Evolutionary conservation across 345 rosid genomes (phyloP), one percentile per base, ranked within the genome.

Genomic region (Laguncularia racemosa): DNA sequence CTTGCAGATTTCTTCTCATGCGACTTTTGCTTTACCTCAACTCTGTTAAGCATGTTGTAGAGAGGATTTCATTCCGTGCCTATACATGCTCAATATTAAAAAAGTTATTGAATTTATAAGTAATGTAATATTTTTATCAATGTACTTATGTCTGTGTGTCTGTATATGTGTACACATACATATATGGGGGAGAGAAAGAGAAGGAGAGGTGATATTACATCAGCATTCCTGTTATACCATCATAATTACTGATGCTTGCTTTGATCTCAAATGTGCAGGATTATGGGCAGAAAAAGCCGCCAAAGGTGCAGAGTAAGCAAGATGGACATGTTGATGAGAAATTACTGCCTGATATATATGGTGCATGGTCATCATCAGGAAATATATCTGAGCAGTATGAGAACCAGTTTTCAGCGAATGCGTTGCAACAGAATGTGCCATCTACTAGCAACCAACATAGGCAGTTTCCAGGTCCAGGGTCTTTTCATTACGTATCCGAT

Each of bases 391-490:
- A 61, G 48, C 83, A 67, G 45, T 70, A 58, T 57, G 73, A 69
- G 57, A 75, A 73, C 68, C 84, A 70, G 62, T 65, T 68, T 74
- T 57, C 76, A 53, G 62, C 65, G 28, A 59, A 70, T 4, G 20
- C 59, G 20, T 23, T 53, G 59, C 73, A 44, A 53, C 63, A 84
- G 52, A 70, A 80, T 50, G 53, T 66, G 23, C 58, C 84, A 54
- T 57, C 77, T 48, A 73, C 82, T 73, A 56, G 64, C 57, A 68
- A 65, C 63, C 77, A 73, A 66, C 84, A 64, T 64, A 78, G 80
- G 60, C 83, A 65, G 56, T 69, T 74, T 64, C 77, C 55, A 57
- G 84, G 81, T 57, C 61, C 81, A 62, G 81, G 82, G 66, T 58
- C 70, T 45, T 60, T 75, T 67, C 76, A 71, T 48, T 81, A 73